Base-by-base conservation (phyloP, 441 rosid genomes). In the Sinapis alba region DNA sequence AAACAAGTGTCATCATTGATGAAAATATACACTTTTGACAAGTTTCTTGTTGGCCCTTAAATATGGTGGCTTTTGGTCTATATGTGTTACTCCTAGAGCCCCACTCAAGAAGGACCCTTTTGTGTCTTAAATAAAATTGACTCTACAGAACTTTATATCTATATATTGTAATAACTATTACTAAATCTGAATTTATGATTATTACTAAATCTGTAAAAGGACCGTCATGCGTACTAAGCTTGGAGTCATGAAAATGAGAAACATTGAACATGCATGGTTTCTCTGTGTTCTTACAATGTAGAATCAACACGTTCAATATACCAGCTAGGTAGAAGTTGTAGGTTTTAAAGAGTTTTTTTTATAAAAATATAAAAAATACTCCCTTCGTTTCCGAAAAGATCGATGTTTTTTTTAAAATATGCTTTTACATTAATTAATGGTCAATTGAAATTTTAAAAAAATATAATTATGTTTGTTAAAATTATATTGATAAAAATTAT, bases 1-100 rank as follows among this genome's bases (percentile, higher is more conserved):
- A 76, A 70, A 76, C 65, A 45, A 76, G 66, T 76, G 70, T 54
- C 65, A 10, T 70, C 65, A 63, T 63, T 63, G 61, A 63, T 63
- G 71, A 70, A 70, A 43, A 64, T 70, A 30, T 41, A 70, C 71
- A 63, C 65, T 54, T 60, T 71, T 71, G 76, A 62, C 72, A 64
- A 65, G 68, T 65, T 63, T 32, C 20, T 58, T 6, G 72, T 64
- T 57, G 75, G 68, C 68, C 36, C 67, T 56, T 76, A 45, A 62
- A 38, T 7, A 43, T 58, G 76, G 62, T 77, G 72, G 56, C 68
- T 63, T 63, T 63, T 56, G 67, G 59, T 69, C 66, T 54, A n/a
- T 65, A 32, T 70, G 32, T 65, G 67, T 71, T 71, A 16, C 62
- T 36, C 27, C 61, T 57, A 7, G 11, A 20, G 68, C 67, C 66